A percentile compares a stretch with the other conserved stretches of the same genome.
These are phyloP conservation scores for Pythium guiyangense DNA, from an alignment of 352 stramenopile genomes.

Conservation along the genomic window DNA sequence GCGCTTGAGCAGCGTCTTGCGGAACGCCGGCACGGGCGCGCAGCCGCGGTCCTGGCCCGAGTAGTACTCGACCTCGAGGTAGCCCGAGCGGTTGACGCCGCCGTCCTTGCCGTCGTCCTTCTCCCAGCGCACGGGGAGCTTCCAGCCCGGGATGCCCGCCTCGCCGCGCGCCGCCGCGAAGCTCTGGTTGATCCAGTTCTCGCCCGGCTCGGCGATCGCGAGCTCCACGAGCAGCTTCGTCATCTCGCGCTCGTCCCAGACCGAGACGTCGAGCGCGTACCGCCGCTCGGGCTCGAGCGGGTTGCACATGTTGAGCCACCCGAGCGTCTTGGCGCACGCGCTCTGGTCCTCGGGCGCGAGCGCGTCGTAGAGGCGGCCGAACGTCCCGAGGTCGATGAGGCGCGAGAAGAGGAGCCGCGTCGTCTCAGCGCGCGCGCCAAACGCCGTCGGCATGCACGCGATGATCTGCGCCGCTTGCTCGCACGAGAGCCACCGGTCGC, in stretches of 20 bases:
- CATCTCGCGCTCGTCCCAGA: slow-evolving; percentile 75
- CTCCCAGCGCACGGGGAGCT: slow-evolving; percentile 73
- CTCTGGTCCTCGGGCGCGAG: slow-evolving; percentile 40
- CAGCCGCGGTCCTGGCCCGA: slow-evolving; percentile 63
- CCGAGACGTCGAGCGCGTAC: slow-evolving; percentile 65
- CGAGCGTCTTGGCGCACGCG: slow-evolving; percentile 42
- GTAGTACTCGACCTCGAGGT: slow-evolving; percentile 71
- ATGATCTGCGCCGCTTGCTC: slow-evolving; percentile 69
- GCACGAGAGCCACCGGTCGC: slow-evolving; percentile 71
- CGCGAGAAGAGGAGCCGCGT: slow-evolving; percentile 68
- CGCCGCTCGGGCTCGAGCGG: slow-evolving; percentile 58
- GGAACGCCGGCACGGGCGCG: slow-evolving; percentile 42
- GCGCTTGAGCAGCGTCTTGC: slow-evolving; percentile 50
- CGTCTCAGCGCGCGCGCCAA: slow-evolving; percentile 58
- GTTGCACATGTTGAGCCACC: slow-evolving; percentile 83
- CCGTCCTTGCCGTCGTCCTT: slow-evolving; percentile 69
- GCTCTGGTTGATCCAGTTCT: slow-evolving; percentile 84
- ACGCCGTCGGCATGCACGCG: slow-evolving; percentile 59
- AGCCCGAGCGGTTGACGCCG: slow-evolving; percentile 63
- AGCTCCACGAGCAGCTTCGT: slow-evolving; percentile 76
- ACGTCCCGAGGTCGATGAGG: slow-evolving; percentile 67
- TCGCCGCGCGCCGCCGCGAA: slow-evolving; percentile 50
- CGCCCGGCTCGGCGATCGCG: slow-evolving; percentile 71
- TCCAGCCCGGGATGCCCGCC: slow-evolving; percentile 68
- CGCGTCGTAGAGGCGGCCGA: slow-evolving; percentile 55